A percentile compares a stretch with the other conserved stretches of the same genome.
Conservation (phyloP, 176 grass and related monocot genomes). For the Oryza longistaminata region DNA sequence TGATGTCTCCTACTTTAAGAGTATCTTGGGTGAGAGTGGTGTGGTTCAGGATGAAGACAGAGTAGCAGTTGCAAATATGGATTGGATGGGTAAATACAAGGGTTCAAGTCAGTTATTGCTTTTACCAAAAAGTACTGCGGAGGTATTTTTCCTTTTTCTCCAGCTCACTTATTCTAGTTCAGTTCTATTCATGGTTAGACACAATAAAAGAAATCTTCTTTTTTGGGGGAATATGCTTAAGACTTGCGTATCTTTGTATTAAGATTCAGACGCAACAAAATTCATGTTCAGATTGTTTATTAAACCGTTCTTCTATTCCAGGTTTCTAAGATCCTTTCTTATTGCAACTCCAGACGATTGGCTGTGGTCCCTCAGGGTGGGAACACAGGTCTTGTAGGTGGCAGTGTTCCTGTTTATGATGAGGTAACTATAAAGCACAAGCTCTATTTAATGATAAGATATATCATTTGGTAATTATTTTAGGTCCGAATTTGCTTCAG, state of each 20-base stretch:
- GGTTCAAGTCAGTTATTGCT: constrained; percentile 82
- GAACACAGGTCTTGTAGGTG: constrained; percentile 97
- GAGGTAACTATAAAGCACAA: constrained; percentile 54
- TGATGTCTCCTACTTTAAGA: constrained; percentile 83
- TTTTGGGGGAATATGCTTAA: too few relatives aligned
- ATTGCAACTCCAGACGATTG: constrained; percentile 80
- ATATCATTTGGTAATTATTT: background rate
- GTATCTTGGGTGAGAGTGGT: constrained; percentile 67
- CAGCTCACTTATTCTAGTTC: background rate
- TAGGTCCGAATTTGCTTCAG: background rate
- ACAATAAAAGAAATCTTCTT: background rate
- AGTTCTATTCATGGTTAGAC: background rate
- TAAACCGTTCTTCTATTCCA: constrained; percentile 45
- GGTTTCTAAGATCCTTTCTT: constrained; percentile 96
- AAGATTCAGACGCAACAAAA: background rate
- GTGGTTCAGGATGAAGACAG: constrained; percentile 89
- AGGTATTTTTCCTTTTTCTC: constrained; percentile 50
- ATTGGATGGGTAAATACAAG: constrained; percentile 92
- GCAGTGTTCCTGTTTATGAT: constrained; percentile 91
- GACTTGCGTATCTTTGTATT: too few relatives aligned
- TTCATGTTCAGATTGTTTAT: constrained; percentile 23
- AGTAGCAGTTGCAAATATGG: constrained; percentile 71
- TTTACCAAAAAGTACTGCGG: constrained; percentile 71
- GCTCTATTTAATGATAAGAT: constrained; percentile 7
- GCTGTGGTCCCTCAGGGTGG: constrained; percentile 92